Evolutionary conservation across 805 yeast genomes (phyloP), one percentile per base, ranked within the genome.

Genomic region (Starmerella sirachaensis): DNA sequence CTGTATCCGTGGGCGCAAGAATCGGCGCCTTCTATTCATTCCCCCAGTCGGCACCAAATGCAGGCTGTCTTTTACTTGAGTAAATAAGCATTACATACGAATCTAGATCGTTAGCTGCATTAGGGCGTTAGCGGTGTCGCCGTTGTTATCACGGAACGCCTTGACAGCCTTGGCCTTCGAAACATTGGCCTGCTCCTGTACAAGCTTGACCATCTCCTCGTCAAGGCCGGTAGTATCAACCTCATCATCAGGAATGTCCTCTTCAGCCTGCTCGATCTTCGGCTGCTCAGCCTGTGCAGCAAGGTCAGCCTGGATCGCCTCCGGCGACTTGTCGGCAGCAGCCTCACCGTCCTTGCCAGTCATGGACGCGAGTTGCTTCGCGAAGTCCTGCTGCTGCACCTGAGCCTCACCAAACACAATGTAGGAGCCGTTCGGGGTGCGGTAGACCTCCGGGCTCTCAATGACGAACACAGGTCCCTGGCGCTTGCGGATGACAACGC

Each of bases 351-450:
- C 48, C 38, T 44, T 51, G 39, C 51, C 57, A 36, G 59, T 63
- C 47, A 62, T 64, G 36, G 60, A 64, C 41, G 69, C 71, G 61
- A 77, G 80, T 60, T 80, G 79, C 65, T 81, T 72, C 66, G 82
- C 77, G 65, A 85, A 68, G 70, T 88, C 94, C 65, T 88, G 96
- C 45, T 40, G 33, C 50, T 51, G 54, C 54, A 82, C 80, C 74
- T 84, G 82, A 61, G 95, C 93, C 69, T 86, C 96, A 68, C 98
- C 98, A 57, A 88, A 86, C 53, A 88, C 96, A 56, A 88, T 78
- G 72, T 81, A 91, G 54, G 93, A 78, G 61, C 96, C 95, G 59
- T 93, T 80, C 49, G 77, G 72, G 47, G 95, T 78, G 68, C 73
- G 83, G 93, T 70, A 88, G 45, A 91, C 97, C 55, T 85, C 96